Conservation (phyloP, 1,284 basidiomycete species). For the Agaricales sp. region DNA sequence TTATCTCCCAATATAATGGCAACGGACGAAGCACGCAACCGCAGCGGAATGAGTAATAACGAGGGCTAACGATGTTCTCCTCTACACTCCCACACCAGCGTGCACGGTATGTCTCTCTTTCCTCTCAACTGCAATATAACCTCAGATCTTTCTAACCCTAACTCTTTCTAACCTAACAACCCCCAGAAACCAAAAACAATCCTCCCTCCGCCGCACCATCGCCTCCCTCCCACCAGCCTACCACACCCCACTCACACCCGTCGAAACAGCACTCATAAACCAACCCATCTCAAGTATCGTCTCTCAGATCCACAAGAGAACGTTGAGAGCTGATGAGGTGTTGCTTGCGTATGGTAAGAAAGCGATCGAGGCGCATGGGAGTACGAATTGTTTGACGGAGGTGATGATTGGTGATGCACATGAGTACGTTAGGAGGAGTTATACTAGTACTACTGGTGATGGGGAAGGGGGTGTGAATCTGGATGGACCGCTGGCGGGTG, state of each 20-base stretch:
- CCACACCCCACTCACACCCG: conserved; percentile 25
- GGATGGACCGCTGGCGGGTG: conserved; percentile 35
- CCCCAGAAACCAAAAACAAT: conserved; percentile 28
- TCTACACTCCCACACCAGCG: too few species aligned
- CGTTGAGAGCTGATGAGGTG: conserved; percentile 28
- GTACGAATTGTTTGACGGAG: conserved; percentile 50
- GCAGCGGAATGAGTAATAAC: too few species aligned
- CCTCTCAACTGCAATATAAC: too few species aligned
- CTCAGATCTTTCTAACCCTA: not conserved
- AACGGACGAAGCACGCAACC: too few species aligned
- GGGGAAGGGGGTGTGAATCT: conserved; percentile 20
- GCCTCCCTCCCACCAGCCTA: conserved; percentile 27
- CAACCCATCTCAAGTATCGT: conserved; percentile 30
- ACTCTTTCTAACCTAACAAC: not conserved
- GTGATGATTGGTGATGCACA: conserved; percentile 37
- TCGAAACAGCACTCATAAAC: conserved; percentile 29
- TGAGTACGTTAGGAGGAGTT: too few species aligned
- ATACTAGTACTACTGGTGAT: conserved; percentile 23
- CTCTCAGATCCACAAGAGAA: conserved; percentile 27
- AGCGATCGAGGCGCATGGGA: conserved; percentile 39
- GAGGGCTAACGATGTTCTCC: too few species aligned
- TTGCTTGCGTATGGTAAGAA: conserved; percentile 40
- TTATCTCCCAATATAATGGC: too few species aligned
- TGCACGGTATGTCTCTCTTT: too few species aligned
- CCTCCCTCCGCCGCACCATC: conserved; percentile 36